Evolutionary conservation across 768 basidiomycete species (phyloP).

Genomic region (Hypholoma fasciculare): DNA sequence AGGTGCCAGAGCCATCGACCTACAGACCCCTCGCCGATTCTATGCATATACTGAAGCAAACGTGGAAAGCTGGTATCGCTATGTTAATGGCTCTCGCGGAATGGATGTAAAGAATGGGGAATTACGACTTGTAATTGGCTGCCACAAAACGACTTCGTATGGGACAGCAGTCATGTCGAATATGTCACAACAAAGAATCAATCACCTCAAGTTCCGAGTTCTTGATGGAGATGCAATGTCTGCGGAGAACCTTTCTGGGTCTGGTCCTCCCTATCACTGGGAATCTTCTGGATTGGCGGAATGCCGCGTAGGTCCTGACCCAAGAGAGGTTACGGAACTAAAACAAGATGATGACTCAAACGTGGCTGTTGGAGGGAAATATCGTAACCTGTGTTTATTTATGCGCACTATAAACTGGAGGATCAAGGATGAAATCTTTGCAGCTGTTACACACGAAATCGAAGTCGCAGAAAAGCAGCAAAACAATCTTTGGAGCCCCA

Average conservation of each 20-base stretch:
- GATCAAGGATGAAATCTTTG: neutral
- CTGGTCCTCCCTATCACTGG: neutral
- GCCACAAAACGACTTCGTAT: conserved; percentile 18
- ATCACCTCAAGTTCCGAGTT: neutral
- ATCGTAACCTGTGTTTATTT: neutral
- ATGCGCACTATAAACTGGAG: neutral
- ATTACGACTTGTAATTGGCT: conserved; percentile 17
- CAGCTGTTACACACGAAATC: neutral
- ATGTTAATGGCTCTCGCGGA: conserved; percentile 12
- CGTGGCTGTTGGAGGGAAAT: no score
- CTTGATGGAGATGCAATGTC: neutral
- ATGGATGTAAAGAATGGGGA: conserved; percentile 18
- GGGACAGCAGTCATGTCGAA: conserved; percentile 18
- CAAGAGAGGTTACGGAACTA: neutral
- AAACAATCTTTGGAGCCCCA: neutral
- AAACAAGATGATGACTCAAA: neutral
- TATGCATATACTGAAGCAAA: conserved; percentile 12
- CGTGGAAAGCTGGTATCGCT: conserved; percentile 19
- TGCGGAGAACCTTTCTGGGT: neutral
- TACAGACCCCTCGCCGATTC: conserved; percentile 6
- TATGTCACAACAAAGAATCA: neutral
- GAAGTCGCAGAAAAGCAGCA: neutral
- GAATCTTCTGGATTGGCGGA: neutral
- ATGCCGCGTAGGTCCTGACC: neutral
- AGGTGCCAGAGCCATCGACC: conserved; percentile 14